A percentile compares a stretch with the other conserved stretches of the same genome.
Conservation (phyloP, 2,329 filamentous ascomycete genomes). For the Aspergillus vadensis region DNA sequence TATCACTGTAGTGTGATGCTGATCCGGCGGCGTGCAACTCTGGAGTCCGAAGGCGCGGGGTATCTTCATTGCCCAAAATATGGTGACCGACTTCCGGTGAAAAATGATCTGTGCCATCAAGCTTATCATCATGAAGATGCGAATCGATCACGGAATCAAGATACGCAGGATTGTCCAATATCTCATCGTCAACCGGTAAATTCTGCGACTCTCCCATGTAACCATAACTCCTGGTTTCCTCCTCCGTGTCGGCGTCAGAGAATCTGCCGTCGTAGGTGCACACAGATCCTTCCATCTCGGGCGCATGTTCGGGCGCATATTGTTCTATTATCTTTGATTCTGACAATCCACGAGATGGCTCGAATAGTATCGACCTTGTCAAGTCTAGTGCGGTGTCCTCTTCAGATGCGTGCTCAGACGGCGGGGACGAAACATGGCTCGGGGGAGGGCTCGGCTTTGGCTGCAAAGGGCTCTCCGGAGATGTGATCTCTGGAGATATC, state of each 20-base stretch:
- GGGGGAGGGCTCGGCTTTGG: slow-evolving; percentile 35
- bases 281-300: slow-evolving; percentile 33
- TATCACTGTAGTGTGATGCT: slow-evolving; percentile 6
- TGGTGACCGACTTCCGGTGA: slow-evolving; percentile 10
- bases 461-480: slow-evolving; percentile 36
- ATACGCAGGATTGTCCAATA: slow-evolving; percentile 42
- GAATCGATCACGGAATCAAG: slow-evolving; percentile 42
- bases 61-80: slow-evolving; percentile 18
- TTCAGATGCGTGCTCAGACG: slow-evolving; percentile 26
- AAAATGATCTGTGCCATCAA: slow-evolving; percentile 27
- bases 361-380: slow-evolving; percentile 44
- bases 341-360: slow-evolving; percentile 25
- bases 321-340: slow-evolving; percentile 1
- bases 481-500: slow-evolving; percentile 35
- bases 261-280: slow-evolving; percentile 44
- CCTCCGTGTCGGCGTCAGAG: slow-evolving; percentile 46
- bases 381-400: slow-evolving; percentile 33
- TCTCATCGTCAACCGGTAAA: slow-evolving; percentile 33
- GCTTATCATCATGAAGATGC: slow-evolving; percentile 37
- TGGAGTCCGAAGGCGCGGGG: slow-evolving; percentile 21
- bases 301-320: slow-evolving; percentile 8
- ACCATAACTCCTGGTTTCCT: slow-evolving; percentile 28
- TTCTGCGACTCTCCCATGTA: slow-evolving; percentile 30
- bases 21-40: slow-evolving; percentile 15
- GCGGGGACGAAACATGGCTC: slow-evolving; percentile 32